Base-by-base conservation (phyloP, 1,284 basidiomycete species). In the Trichosporon coremiiforme region DNA sequence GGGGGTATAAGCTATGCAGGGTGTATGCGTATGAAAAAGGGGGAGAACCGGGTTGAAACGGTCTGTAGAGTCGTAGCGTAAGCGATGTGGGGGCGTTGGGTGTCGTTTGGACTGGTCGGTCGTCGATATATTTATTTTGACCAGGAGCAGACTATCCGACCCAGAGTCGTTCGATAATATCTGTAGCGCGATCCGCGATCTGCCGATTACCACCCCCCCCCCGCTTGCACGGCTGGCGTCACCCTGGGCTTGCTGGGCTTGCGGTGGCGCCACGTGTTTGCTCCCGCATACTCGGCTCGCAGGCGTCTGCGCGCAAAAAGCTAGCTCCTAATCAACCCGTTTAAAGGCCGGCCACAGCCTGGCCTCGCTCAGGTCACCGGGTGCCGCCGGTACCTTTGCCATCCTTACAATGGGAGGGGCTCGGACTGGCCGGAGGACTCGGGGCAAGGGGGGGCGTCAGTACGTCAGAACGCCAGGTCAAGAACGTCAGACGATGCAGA, bases 61-160 rank as follows among this genome's bases (percentile, higher is more conserved):
- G 8, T 36, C 41, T 38, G 36, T 38, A 38, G 36, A 38, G 33
- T 35, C 33, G 33, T 35, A 35, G 33, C 33, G 33, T 38, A 38
- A 38, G 9, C 36, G 7, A 62, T 35, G 33, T 8, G 33, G 33
- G 29, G 9, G 57, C 17, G 29, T 62, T 15, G 25, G 25, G 29
- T 29, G 55, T 25, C 20, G 55, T 31, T 7, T 38, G 36, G 36
- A 38, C 36, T 7, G n/a, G 57, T 31, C 2, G 31, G 8, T 10
- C 5, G 57, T 62, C 29, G 57, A 53, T 20, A 53, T 53, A 53
- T 53, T 53, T 53, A 53, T 53, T 53, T 53, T 53, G 50, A 45
- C 41, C 41, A 41, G 41, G 17, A 45, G 10, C 38, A 15, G 6
- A 53, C 15, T 12, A 53, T 8, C 25, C 45, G 20, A 53, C n/a